phyloP scores from a whole-genome alignment of 2,329 filamentous ascomycete genomes.

The Ophiocordyceps polyrhachis-furcata region DNA sequence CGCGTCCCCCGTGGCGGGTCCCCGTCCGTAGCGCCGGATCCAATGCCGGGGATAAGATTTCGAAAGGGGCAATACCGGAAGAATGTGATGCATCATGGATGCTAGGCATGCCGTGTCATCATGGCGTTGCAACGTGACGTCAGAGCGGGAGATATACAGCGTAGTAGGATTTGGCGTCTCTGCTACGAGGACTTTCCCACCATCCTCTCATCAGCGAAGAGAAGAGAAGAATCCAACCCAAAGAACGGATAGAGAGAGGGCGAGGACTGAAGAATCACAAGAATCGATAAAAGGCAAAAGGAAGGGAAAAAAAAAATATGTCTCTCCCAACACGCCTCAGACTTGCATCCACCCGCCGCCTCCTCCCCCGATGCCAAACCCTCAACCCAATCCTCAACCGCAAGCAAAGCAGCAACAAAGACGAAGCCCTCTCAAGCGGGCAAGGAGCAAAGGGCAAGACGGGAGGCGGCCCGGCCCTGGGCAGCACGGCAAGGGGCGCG shows the following conservation, averaged over 20 bases:
- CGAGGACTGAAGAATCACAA: no score
- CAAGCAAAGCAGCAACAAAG: not conserved
- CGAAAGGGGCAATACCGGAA: no score
- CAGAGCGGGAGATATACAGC: not conserved
- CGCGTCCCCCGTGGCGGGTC: not conserved
- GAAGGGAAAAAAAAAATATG: no score
- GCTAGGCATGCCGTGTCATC: not conserved
- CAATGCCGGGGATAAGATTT: not conserved
- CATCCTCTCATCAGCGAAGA: no score
- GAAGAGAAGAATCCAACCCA: no score
- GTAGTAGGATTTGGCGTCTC: no score
- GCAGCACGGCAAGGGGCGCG: conserved; percentile 11
- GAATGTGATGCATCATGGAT: not conserved
- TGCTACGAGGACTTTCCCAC: no score
- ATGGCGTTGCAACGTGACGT: not conserved
- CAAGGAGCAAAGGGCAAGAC: conserved; percentile 15
- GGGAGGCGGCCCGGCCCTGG: conserved; percentile 19
- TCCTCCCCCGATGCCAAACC: not conserved
- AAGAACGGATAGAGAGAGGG: no score
- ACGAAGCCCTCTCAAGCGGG: conserved; percentile 1
- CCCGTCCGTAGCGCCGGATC: not conserved
- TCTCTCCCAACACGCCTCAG: no score
- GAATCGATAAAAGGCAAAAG: no score
- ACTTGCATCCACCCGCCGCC: not conserved
- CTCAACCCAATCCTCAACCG: not conserved